Evolutionary conservation across 495 filamentous ascomycete genomes (phyloP).

Genomic region (Aspergillus leporis): DNA sequence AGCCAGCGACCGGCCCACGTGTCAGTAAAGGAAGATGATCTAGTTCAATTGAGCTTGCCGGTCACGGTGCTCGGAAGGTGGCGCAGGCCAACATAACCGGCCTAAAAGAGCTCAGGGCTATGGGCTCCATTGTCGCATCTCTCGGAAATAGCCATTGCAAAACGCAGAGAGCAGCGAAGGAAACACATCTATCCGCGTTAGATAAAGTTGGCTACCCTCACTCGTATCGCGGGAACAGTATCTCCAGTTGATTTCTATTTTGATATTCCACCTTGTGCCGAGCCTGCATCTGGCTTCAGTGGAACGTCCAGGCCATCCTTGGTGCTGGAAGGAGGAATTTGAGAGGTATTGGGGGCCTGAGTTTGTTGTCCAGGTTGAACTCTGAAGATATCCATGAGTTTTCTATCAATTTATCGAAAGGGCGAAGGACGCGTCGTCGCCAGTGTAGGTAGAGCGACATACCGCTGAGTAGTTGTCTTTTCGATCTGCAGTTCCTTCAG

Average conservation of each 20-base stretch:
- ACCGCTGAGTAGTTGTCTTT: slow-evolving; percentile 7
- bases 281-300: background rate
- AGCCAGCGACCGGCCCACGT: too few relatives aligned
- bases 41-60: too few relatives aligned
- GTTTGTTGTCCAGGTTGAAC: background rate
- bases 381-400: background rate
- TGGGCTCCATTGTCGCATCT: too few relatives aligned
- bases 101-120: too few relatives aligned
- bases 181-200: background rate
- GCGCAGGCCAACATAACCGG: too few relatives aligned
- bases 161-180: too few relatives aligned
- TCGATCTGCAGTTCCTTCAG: slow-evolving; percentile 18
- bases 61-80: too few relatives aligned
- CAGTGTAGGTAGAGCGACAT: slow-evolving; percentile 2
- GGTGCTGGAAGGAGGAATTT: background rate
- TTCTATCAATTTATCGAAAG: background rate
- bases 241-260: background rate
- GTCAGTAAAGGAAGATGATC: too few relatives aligned
- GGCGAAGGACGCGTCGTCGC: background rate
- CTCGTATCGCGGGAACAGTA: background rate
- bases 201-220: background rate
- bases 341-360: background rate
- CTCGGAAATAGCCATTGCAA: too few relatives aligned
- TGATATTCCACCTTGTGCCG: background rate
- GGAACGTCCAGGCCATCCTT: background rate